phyloP scores from a whole-genome alignment of 495 filamentous ascomycete genomes.

The Tuber borchii region DNA sequence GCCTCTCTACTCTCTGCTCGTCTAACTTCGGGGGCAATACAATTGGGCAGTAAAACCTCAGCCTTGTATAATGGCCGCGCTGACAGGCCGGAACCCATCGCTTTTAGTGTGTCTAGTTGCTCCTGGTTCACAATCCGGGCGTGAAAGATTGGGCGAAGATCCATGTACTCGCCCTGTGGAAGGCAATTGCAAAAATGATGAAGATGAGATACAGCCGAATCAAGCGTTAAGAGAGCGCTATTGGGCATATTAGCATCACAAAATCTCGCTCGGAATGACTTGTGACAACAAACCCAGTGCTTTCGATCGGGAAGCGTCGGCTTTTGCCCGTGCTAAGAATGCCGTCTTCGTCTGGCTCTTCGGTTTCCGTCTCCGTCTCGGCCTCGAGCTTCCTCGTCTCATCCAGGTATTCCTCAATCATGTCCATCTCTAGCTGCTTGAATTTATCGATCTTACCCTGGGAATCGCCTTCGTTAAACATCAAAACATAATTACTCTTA shows the following conservation, averaged over 20 bases:
- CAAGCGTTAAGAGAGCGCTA: constrained; percentile 66
- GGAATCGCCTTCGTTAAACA: constrained; percentile 49
- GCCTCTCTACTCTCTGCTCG: constrained; percentile 46
- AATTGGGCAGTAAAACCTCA: constrained; percentile 64
- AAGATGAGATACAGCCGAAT: constrained; percentile 67
- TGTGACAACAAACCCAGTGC: constrained; percentile 48
- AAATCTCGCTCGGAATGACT: neutral
- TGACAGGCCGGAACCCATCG: constrained; percentile 32
- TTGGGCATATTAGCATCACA: constrained; percentile 12
- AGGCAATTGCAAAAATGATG: constrained; percentile 72
- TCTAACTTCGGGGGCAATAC: constrained; percentile 60
- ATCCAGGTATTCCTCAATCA: constrained; percentile 69
- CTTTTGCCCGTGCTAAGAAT: constrained; percentile 19
- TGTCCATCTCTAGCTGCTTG: constrained; percentile 59
- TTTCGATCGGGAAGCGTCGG: constrained; percentile 46
- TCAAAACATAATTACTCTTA: constrained; percentile 63
- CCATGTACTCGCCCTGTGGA: constrained; percentile 52
- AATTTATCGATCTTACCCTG: constrained; percentile 48
- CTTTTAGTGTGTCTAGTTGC: neutral
- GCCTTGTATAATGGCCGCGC: constrained; percentile 43
- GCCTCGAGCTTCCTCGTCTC: constrained; percentile 53
- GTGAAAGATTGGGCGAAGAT: constrained; percentile 49
- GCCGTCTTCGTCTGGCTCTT: constrained; percentile 47
- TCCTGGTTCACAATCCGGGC: constrained; percentile 41
- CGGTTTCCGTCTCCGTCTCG: constrained; percentile 50